These are phyloP conservation scores for Capsella rubella DNA, from an alignment of 441 rosid genomes.

Conservation along the genomic window DNA sequence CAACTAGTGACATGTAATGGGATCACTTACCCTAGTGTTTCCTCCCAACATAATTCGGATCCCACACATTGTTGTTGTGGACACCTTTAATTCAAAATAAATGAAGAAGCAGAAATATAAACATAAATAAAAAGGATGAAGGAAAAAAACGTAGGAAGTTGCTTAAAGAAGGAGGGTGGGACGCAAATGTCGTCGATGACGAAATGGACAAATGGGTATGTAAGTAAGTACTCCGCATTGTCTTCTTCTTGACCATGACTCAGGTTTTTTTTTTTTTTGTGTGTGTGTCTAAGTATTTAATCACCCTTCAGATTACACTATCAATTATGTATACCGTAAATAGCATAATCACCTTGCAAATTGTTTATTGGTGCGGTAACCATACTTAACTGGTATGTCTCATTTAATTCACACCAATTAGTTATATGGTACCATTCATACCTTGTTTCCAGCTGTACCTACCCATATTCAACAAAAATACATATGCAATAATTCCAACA, in stretches of 20 bases:
- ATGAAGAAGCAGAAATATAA: not conserved
- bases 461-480: slow-evolving; percentile 34
- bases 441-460: not conserved
- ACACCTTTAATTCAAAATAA: not conserved
- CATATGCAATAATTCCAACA: slow-evolving; percentile 31
- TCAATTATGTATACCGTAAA: not conserved
- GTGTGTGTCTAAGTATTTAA: not conserved
- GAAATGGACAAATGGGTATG: slow-evolving; percentile 35
- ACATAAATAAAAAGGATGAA: not conserved
- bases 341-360: not conserved
- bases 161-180: slow-evolving; percentile 42
- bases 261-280: not conserved
- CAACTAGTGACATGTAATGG: not conserved
- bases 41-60: not conserved
- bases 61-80: not conserved
- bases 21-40: not conserved
- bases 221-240: slow-evolving; percentile 32
- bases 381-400: not conserved
- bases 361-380: not conserved
- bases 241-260: slow-evolving; percentile 33
- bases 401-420: slow-evolving; percentile 19
- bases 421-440: not conserved
- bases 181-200: slow-evolving; percentile 39
- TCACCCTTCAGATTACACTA: not conserved
- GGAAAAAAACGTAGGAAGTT: slow-evolving; percentile 43